Base-by-base conservation (phyloP, 78 protist species). In the Speleostelium caveatum region DNA sequence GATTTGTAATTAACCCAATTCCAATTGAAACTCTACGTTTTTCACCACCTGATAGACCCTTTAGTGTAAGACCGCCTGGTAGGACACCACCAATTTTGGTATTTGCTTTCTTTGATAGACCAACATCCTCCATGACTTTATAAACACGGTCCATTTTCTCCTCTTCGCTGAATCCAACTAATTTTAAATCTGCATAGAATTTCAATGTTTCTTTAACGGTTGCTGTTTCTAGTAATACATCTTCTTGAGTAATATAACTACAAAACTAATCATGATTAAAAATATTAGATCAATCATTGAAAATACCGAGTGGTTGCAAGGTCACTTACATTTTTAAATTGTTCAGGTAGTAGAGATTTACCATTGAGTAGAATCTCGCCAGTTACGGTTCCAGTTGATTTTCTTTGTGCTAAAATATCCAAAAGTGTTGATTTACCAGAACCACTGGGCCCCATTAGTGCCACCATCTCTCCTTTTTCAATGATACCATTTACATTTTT, bases 11-110 rank as follows among this genome's bases (percentile, higher is more conserved):
- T n/a, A 93, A 55, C 65, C 95, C 97, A 55, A 88, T 66, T 12
- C 91, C 97, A 30, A 93, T 78, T 10, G 94, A 45, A 10, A 86
- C 93, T 24, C 96, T 41, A 55, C 89, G 75, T 51, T 79, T 75
- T 32, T 93, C 96, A 28, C 96, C 96, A 45, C 96, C 96, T 1
- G 90, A 77, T 17, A 93, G 59, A 62, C 92, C 96, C n/a, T 73
- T 62, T 0, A 88, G 8, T 16, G 24, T 12, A 26, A 83, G 45
- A 2, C 91, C 91, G 41, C 91, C 91, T 12, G 91, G 79, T 1
- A 73, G 24, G 22, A 78, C 41, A 30, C 94, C 94, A 32, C 94
- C 94, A 39, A 88, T 55, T n/a, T 73, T 88, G 6, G 87, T 21
- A 24, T 75, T 45, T 5, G 41, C 58, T 42, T 49, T 78, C 12